Base-by-base conservation (phyloP, 1,284 basidiomycete genomes). In the Coniophora puteana region DNA sequence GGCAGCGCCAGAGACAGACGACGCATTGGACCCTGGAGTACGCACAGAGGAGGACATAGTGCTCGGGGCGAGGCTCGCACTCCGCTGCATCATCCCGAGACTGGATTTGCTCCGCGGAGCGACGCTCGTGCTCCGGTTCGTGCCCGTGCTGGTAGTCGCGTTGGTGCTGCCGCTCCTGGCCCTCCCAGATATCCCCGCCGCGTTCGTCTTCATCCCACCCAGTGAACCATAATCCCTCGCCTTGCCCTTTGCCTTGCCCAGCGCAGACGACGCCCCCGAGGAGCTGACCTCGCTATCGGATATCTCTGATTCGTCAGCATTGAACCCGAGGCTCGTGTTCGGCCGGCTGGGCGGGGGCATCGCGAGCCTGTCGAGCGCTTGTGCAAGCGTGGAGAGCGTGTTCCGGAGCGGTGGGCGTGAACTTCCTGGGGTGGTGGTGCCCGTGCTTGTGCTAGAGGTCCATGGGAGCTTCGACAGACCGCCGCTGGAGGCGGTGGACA, bases 301-400 rank as follows among this genome's bases (percentile, higher is more conserved):
- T 10, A 45, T 44, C 5, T 45, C 44, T 27, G 17, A 25, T 22
- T 6, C 14, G 17, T 29, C 29, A 1, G 50, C 50, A 12, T 72
- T 73, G 52, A 84, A 83, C 21, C 80, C 82, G 63, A 84, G 62
- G 44, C 77, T 81, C 1, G 80, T 82, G 42, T 69, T 82, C 2
- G 83, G 80, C 30, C 82, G 59, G 17, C 66, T 65, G 4, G 81
- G 82, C 1, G 77, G 67, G 0, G 78, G 78, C 53, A 72, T 72
- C 26, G 70, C 69, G n/a, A 86, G 63, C 51, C 76, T 80, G 51
- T 82, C 74, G 16, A 85, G 62, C 2, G 81, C 81, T 47, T 68
- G 68, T 10, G 77, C 75, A 10, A 85, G 64, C 3, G 66, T 80
- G 4, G 73, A 60, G 10, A 72, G 57, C 2, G 57, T 56, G 11